These are phyloP conservation scores for Rutstroemia sp. DNA, from an alignment of 2,329 filamentous ascomycete species.

Conservation along the genomic window DNA sequence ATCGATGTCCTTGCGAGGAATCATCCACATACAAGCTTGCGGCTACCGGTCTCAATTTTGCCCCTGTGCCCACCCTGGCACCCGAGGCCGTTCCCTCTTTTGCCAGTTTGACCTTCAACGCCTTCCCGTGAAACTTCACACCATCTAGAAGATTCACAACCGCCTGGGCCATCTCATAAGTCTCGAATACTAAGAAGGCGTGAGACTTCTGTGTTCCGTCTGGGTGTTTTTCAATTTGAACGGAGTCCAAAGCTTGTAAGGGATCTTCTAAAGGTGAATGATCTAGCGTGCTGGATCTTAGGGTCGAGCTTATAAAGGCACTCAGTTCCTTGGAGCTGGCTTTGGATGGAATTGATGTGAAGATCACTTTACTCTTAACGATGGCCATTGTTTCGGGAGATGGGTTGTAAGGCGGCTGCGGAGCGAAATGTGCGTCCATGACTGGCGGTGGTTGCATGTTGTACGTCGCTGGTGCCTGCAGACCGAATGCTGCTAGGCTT, in stretches of 20 bases:
- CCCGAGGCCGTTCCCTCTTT: conserved; percentile 6
- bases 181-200: conserved; percentile 17
- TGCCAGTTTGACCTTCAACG: conserved; percentile 2
- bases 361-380: conserved; percentile 19
- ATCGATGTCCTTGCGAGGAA: neutral
- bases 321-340: conserved; percentile 6
- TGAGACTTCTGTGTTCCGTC: conserved; percentile 13
- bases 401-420: neutral
- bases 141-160: conserved; percentile 1
- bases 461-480: neutral
- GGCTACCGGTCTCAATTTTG: neutral
- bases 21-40: neutral
- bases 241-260: conserved; percentile 1
- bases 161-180: conserved; percentile 8
- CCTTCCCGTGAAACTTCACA: neutral
- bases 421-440: neutral
- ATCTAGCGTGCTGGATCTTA: neutral
- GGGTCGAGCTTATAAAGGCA: conserved; percentile 5
- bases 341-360: conserved; percentile 14
- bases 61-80: neutral
- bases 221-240: conserved; percentile 13
- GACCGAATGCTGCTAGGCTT: neutral
- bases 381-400: neutral
- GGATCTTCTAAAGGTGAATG: neutral
- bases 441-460: no score